These are phyloP conservation scores for Peronosclerospora sorghi DNA, from an alignment of 352 stramenopile species.

Conservation along the genomic window DNA sequence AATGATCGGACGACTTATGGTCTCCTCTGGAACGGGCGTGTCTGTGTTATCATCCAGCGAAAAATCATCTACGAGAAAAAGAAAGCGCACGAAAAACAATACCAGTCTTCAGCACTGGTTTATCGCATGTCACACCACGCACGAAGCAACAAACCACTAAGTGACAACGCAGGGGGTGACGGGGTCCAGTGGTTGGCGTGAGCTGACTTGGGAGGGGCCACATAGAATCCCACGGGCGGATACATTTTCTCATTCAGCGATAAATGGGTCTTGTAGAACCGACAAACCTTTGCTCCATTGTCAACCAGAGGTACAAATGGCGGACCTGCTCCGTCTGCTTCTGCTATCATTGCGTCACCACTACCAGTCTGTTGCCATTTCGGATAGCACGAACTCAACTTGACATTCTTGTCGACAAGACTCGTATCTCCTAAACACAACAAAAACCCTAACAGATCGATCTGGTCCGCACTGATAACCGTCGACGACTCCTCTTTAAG, in stretches of 20 bases:
- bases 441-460: conserved; percentile 68
- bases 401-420: conserved; percentile 42
- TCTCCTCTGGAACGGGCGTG: conserved; percentile 8
- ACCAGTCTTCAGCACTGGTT: too few species aligned
- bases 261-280: conserved; percentile 67
- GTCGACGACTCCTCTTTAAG: conserved; percentile 40
- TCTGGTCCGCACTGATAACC: conserved; percentile 45
- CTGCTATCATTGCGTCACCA: conserved; percentile 6
- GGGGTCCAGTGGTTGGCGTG: conserved; percentile 12
- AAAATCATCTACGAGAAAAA: conserved; percentile 29
- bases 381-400: conserved; percentile 55
- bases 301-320: conserved; percentile 21
- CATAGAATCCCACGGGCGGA: conserved; percentile 57
- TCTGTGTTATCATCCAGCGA: conserved; percentile 23
- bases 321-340: conserved; percentile 8
- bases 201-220: conserved; percentile 13
- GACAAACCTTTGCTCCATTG: conserved; percentile 49
- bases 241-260: conserved; percentile 76
- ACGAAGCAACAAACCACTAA: conserved; percentile 20
- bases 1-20: conserved; percentile 28
- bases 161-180: conserved; percentile 19
- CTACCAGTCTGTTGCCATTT: conserved; percentile 34
- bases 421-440: conserved; percentile 39
- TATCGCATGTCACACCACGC: background rate
- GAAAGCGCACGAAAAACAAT: conserved; percentile 1